Evolutionary conservation across 2,329 filamentous ascomycete genomes (phyloP).

Genomic region (Beauveria medogensis): DNA sequence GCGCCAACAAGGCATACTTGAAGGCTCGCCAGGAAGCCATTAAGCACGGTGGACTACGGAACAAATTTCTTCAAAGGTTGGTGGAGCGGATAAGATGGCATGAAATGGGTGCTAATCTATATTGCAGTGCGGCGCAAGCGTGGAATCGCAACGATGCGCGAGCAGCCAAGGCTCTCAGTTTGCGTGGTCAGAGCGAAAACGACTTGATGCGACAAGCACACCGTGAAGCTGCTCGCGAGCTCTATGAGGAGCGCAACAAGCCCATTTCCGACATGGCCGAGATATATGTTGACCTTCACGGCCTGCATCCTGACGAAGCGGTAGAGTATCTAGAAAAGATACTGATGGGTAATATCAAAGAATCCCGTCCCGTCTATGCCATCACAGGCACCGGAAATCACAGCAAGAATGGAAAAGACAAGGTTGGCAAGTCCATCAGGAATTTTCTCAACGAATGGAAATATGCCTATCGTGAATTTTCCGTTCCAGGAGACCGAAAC

Average conservation of each 20-base stretch:
- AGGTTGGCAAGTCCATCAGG: constrained; percentile 89
- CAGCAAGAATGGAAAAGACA: constrained; percentile 98
- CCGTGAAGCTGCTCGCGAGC: constrained; percentile 79
- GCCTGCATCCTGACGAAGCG: constrained; percentile 96
- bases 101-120: background rate
- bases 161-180: constrained; percentile 87
- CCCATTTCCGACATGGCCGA: constrained; percentile 54
- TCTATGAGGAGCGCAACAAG: constrained; percentile 84
- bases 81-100: constrained; percentile 15
- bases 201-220: constrained; percentile 96
- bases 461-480: constrained; percentile 94
- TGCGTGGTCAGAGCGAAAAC: constrained; percentile 93
- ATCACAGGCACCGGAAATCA: constrained; percentile 97
- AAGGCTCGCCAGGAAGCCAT: constrained; percentile 94
- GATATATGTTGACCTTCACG: constrained; percentile 91
- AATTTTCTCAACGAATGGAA: constrained; percentile 91
- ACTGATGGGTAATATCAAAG: constrained; percentile 70
- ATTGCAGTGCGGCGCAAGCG: constrained; percentile 71
- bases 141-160: constrained; percentile 98
- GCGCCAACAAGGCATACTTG: constrained; percentile 86
- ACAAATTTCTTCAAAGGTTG: constrained; percentile 93
- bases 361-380: constrained; percentile 74
- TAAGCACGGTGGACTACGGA: constrained; percentile 90
- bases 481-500: constrained; percentile 83
- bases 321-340: constrained; percentile 88